Base-by-base conservation (phyloP, 148 eudicot species). In the Persicaria tinctoria region DNA sequence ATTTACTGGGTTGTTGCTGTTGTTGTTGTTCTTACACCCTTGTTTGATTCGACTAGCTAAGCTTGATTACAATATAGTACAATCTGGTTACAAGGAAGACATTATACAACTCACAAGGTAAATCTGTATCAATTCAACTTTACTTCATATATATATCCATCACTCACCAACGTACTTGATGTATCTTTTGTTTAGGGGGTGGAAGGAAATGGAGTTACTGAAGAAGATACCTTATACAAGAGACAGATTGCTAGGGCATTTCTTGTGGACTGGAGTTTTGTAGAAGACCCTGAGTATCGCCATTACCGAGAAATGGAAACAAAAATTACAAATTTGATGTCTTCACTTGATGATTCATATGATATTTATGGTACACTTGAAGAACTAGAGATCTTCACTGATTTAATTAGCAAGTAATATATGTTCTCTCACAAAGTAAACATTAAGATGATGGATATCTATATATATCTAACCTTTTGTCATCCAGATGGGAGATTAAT, bases 351-450 rank as follows among this genome's bases (percentile, higher is more conserved):
- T 27, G 44, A 60, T 23, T 23, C 68, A 8, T 60, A 60, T 60
- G 68, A 60, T 27, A 41, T 60, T 23, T 60, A 60, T 60, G 68
- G 68, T 27, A 60, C 68, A 3, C 68, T 60, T 20, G 41, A 60
- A 60, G 68, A 60, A 27, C 68, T 60, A 20, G 41, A 60, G 68
- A 20, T 60, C 13, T 27, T 60, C 68, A 60, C 68, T 8, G 5
- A 23, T 5, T 60, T 60, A 27, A 20, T 60, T 0, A 5, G 20
- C 4, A 38, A 41, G 68, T 60, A 60, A 60, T 1, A 13, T 14
- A 32, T 32, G 38, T 32, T 32, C 38, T 32, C 38, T 32, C 38
- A 32, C 38, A 32, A 32, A 32, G 38, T 32, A 32, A 32, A 32
- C 38, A 32, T 2, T 32, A 32, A 32, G 38, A 32, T 32, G 38